Percentiles rank a stretch among this genome's conserved stretches.
Evolutionary conservation across 345 rosid genomes (phyloP).

Genomic region (Mercurialis annua): DNA sequence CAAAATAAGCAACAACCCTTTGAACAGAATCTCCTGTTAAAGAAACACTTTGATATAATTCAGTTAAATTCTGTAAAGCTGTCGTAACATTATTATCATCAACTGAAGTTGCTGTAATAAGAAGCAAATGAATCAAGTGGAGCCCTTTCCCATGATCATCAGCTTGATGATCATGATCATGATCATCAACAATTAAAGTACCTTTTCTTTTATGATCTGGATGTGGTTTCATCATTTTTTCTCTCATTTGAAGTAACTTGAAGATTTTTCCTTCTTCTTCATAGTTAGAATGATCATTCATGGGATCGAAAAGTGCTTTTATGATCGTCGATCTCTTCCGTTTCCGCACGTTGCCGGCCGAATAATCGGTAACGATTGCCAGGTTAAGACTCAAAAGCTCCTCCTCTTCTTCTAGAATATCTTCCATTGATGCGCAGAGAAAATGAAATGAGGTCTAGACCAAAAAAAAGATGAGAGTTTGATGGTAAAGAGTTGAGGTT

Average conservation of each 20-base stretch:
- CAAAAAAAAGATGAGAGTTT: not conserved
- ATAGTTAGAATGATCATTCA: constrained; percentile 9
- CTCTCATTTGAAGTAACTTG: constrained; percentile 51
- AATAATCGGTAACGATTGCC: constrained; percentile 37
- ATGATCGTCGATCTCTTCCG: constrained; percentile 44
- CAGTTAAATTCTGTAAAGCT: constrained; percentile 37
- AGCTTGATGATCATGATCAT: constrained; percentile 1
- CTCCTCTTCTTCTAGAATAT: constrained; percentile 24
- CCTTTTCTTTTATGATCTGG: constrained; percentile 27
- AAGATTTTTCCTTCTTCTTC: constrained; percentile 50
- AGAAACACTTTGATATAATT: constrained; percentile 43
- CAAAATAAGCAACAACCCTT: constrained; percentile 56
- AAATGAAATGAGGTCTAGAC: constrained; percentile 5
- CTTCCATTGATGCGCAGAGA: constrained; percentile 31
- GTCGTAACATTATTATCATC: constrained; percentile 36
- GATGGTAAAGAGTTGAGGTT: constrained; percentile 19
- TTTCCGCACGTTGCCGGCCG: not conserved
- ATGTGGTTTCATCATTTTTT: constrained; percentile 45
- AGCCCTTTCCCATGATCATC: constrained; percentile 50
- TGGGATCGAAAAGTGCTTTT: constrained; percentile 11
- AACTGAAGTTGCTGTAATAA: constrained; percentile 49
- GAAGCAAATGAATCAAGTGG: constrained; percentile 58
- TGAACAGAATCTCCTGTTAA: constrained; percentile 59
- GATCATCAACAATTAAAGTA: constrained; percentile 27
- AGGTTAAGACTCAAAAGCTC: constrained; percentile 51